Evolutionary conservation across 371 early-diverging fungal species (phyloP).

Genomic region (Mortierella sp.): DNA sequence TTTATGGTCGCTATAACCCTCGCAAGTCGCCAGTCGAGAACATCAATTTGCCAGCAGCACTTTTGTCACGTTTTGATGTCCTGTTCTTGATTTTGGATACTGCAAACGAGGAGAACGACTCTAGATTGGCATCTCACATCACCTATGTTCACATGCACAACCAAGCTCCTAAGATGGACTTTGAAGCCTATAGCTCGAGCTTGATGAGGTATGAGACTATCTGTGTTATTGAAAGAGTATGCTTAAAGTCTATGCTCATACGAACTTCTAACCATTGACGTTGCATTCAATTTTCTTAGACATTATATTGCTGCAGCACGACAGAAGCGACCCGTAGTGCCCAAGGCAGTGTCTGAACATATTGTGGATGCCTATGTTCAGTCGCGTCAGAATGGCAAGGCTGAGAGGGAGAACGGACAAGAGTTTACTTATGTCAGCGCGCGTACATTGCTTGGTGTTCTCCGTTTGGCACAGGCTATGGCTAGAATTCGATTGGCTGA

Average conservation of each 20-base stretch:
- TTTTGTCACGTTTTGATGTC: conserved; percentile 98
- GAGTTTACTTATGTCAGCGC: conserved; percentile 82
- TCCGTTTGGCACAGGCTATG: conserved; percentile 92
- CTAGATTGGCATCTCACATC: conserved; percentile 90
- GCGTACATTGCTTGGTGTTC: conserved; percentile 91
- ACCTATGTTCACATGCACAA: conserved; percentile 91
- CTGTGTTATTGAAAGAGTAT: neutral
- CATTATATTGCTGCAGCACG: conserved; percentile 92
- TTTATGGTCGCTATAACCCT: conserved; percentile 89
- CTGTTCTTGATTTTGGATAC: conserved; percentile 92
- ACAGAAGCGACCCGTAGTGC: conserved; percentile 79
- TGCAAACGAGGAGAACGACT: conserved; percentile 80
- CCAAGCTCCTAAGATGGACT: conserved; percentile 78
- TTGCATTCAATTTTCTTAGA: conserved; percentile 54
- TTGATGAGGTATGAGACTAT: conserved; percentile 69
- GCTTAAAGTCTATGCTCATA: neutral
- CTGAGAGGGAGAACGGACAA: conserved; percentile 70
- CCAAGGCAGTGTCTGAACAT: conserved; percentile 83
- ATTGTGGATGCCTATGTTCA: conserved; percentile 92
- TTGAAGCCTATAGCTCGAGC: conserved; percentile 73
- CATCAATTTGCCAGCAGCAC: conserved; percentile 96
- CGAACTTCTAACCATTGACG: neutral
- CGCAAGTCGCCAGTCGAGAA: conserved; percentile 88
- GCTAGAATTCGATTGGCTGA: conserved; percentile 91
- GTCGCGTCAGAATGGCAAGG: conserved; percentile 80